Base-by-base conservation (phyloP, 2,329 filamentous ascomycete genomes). In the Rachicladosporium sp. region DNA sequence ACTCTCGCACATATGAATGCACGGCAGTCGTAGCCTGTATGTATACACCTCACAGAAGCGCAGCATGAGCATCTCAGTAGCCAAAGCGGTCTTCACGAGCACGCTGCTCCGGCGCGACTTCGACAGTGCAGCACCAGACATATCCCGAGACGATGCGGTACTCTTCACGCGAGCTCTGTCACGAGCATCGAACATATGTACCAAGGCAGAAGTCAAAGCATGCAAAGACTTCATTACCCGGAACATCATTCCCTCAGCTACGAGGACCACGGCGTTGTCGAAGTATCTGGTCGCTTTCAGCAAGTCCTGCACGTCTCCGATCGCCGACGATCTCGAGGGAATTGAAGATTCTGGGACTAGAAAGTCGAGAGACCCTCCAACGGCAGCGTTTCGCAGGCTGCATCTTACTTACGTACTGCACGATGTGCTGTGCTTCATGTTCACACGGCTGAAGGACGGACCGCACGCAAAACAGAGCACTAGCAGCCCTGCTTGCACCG, bases 141-240 rank as follows among this genome's bases (percentile, higher is more conserved):
- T 41, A 7, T 13, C 21, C n/a, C 38, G 38, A 10, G 38, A 37
- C 6, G 34, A 37, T 30, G 38, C 34, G 10, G 21, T 10, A 21
- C 11, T 4, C 15, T 41, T 32, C 21, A 33, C 35, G 32, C 29
- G 15, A 30, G 23, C 21, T 10, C 11, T 41, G 9, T 15, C 23
- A 8, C 33, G 31, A 27, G 34, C 39, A 10, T 33, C 33, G 9
- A 41, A 41, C 23, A 34, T 41, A 11, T 41, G 39, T 11, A 37
- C 39, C 4, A 13, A n/a, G 7, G 23, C 29, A n/a, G 35, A 41
- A 10, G 30, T 41, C 11, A 37, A 41, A 31, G 39, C 39, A 30
- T 51, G 49, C 47, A 52, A 43, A 37, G 11, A 40, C 31, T 43
- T 43, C 35, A 45, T 52, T 29, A 31, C 50, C 33, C 41, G 44